phyloP scores from a whole-genome alignment of 345 rosid species.

The Eucalyptus coolabah region DNA sequence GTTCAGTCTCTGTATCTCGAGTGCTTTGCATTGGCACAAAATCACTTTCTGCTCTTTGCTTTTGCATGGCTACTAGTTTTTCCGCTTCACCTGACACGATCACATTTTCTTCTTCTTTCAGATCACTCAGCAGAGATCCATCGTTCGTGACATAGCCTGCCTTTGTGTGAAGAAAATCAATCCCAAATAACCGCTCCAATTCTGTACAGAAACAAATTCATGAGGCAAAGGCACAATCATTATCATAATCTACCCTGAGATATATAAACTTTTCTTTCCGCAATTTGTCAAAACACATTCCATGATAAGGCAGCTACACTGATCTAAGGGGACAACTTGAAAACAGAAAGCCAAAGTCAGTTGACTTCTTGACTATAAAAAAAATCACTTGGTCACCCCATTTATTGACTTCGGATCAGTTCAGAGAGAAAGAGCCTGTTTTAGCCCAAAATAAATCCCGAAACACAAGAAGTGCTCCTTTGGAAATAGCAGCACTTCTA shows the following conservation, averaged over 20 bases:
- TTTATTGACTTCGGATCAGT: no score
- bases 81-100: background rate
- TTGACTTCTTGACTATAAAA: background rate
- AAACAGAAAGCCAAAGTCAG: no score
- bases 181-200: rapidly evolving
- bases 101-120: background rate
- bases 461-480: background rate
- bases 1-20: background rate
- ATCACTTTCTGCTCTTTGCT: background rate
- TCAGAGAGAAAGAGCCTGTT: background rate
- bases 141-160: background rate
- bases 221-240: background rate
- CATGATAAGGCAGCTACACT: background rate
- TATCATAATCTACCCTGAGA: background rate
- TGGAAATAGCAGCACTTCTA: no score
- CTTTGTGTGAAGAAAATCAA: background rate
- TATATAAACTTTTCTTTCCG: background rate
- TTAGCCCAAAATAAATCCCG: background rate
- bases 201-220: background rate
- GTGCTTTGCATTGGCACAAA: background rate
- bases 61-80: background rate
- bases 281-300: no score
- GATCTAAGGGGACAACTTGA: background rate
- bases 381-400: background rate
- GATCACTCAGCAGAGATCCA: background rate